Conservation (phyloP, 371 early-diverging fungal genomes). For the Mucor mucedo region DNA sequence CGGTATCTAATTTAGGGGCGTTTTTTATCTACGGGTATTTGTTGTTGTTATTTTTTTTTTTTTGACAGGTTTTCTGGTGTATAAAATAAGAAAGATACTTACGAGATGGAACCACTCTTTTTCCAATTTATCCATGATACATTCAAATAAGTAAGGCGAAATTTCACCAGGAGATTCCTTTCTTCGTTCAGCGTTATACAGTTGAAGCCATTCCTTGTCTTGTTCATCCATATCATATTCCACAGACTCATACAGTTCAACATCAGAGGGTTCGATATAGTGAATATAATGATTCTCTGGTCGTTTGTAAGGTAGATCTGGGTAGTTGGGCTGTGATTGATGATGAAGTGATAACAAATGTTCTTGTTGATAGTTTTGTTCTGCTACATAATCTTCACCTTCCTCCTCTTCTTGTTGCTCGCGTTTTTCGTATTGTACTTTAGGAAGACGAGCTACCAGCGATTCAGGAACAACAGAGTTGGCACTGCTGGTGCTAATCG, state of each 20-base stretch:
- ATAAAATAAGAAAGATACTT: constrained; percentile 21
- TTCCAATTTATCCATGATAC: constrained; percentile 91
- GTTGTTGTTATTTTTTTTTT: neutral
- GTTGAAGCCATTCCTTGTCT: constrained; percentile 76
- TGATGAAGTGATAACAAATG: constrained; percentile 10
- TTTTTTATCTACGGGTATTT: constrained; percentile 36
- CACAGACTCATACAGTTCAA: constrained; percentile 73
- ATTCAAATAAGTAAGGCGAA: constrained; percentile 77
- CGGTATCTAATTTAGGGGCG: constrained; percentile 35
- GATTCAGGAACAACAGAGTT: neutral
- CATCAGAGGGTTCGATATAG: constrained; percentile 79
- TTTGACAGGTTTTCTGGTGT: constrained; percentile 2
- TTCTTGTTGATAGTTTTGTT: constrained; percentile 11
- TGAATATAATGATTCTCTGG: constrained; percentile 65
- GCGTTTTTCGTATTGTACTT: constrained; percentile 4
- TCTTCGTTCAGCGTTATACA: constrained; percentile 68
- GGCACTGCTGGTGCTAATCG: too few relatives aligned
- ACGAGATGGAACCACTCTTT: constrained; percentile 95
- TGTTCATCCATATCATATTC: constrained; percentile 99
- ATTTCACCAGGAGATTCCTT: constrained; percentile 57
- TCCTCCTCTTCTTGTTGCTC: neutral
- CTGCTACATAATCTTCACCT: neutral
- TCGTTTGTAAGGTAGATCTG: constrained; percentile 13
- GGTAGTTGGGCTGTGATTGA: neutral
- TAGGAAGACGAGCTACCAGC: constrained; percentile 1